Base-by-base conservation (phyloP, 148 eudicot genomes). In the Polygonum aviculare region DNA sequence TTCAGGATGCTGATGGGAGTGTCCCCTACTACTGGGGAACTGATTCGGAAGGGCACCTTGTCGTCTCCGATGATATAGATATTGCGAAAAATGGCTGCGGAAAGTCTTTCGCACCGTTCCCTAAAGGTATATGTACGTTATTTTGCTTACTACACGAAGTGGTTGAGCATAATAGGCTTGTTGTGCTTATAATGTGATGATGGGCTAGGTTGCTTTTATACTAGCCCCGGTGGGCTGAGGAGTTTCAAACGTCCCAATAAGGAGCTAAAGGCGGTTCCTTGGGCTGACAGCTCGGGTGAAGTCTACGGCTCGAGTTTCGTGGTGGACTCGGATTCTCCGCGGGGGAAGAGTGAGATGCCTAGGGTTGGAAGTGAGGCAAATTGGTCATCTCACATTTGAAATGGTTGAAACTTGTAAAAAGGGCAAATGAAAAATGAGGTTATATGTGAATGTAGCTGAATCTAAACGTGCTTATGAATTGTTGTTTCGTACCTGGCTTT, bases 21-120 rank as follows among this genome's bases (percentile, higher is more conserved):
- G 90, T 95, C 38, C 96, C 98, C 33, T 92, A 92, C 81, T 95
- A 84, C 85, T 95, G 98, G 98, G 98, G 98, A 60, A 82, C 92
- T 31, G 97, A 92, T 83, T 83, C 92, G 60, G 96, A 95, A 76
- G 96, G 87, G 47, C 82, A 89, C 59, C 89, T 95, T 77, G 98
- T 95, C 67, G 75, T 95, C 36, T 85, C 92, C 14, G 88, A 86
- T 83, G 93, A 89, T 78, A 81, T 67, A 38, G 97, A 89, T 2
- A 79, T 81, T 75, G 83, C 87, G 45, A 94, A 90, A 90, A 84
- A 90, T 80, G 93, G 92, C 57, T 92, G 97, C 76, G 89, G 93
- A 14, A 92, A 92, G 81, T 92, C 97, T 59, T 92, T 88, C 76
- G 97, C 97, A 7, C 91, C 98, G 5, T 95, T 92, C 82, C 98